phyloP scores from a whole-genome alignment of 768 basidiomycete species.

The Rhizopogon vinicolor region DNA sequence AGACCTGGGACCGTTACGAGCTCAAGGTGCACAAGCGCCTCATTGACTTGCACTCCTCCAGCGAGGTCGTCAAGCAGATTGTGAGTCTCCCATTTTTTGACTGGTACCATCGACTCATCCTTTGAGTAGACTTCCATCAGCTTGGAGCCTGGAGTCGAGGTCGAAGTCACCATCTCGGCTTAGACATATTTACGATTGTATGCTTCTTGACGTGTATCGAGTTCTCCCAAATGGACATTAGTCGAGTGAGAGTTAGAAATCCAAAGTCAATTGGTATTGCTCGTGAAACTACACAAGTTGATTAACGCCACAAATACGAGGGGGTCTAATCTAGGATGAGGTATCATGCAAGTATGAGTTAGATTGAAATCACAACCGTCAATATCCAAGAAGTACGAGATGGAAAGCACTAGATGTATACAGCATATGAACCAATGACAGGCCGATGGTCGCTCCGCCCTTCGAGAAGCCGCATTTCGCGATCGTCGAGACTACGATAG shows the following conservation, averaged over 20 bases:
- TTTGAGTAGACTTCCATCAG: slow-evolving; percentile 85
- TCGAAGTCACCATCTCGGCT: slow-evolving; percentile 94
- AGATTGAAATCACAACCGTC: neutral
- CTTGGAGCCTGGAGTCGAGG: slow-evolving; percentile 98
- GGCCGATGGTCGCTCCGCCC: slow-evolving; percentile 83
- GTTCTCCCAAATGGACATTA: too few relatives aligned
- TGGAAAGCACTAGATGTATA: slow-evolving; percentile 44
- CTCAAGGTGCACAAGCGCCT: slow-evolving; percentile 99
- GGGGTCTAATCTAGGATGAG: slow-evolving; percentile 1
- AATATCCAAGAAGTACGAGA: too few relatives aligned
- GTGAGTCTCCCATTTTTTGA: slow-evolving; percentile 46
- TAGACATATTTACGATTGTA: slow-evolving; percentile 24
- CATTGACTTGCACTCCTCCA: slow-evolving; percentile 97
- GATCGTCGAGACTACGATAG: slow-evolving; percentile 74
- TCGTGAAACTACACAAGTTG: too few relatives aligned
- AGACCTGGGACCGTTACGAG: slow-evolving; percentile 99
- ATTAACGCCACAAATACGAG: too few relatives aligned
- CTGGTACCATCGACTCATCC: slow-evolving; percentile 1
- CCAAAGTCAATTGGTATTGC: too few relatives aligned
- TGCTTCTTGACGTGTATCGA: neutral
- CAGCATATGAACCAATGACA: slow-evolving; percentile 73
- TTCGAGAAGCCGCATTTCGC: slow-evolving; percentile 68
- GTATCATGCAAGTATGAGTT: slow-evolving; percentile 10
- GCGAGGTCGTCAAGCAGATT: slow-evolving; percentile 99
- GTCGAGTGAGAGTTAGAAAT: too few relatives aligned